These are phyloP conservation scores for Kwoniella sp. DNA, from an alignment of 768 basidiomycete genomes.

Conservation along the genomic window DNA sequence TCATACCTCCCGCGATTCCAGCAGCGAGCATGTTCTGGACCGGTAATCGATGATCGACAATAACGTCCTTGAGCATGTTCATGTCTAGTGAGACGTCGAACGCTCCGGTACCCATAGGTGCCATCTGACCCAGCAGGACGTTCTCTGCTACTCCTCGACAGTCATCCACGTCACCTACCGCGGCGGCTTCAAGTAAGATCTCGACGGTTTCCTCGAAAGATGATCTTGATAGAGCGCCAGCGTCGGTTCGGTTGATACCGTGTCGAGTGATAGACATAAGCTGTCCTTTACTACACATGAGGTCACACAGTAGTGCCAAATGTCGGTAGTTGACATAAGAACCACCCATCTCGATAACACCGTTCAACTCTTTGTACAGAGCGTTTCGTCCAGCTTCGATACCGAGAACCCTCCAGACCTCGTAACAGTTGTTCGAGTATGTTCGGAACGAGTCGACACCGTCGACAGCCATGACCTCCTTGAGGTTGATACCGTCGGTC, in stretches of 20 bases:
- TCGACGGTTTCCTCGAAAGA: conserved; percentile 99
- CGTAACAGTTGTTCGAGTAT: conserved; percentile 95
- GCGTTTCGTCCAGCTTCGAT: conserved; percentile 96
- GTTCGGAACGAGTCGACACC: conserved; percentile 92
- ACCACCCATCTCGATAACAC: conserved; percentile 98
- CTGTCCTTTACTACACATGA: conserved; percentile 93
- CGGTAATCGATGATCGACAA: conserved; percentile 85
- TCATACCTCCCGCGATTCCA: conserved; percentile 53
- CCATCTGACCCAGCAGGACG: conserved; percentile 97
- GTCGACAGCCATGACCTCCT: conserved; percentile 90
- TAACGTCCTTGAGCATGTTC: conserved; percentile 97
- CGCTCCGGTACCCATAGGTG: conserved; percentile 98
- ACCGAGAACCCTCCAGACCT: conserved; percentile 89
- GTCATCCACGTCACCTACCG: conserved; percentile 96
- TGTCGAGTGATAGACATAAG: conserved; percentile 99
- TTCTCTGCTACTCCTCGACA: conserved; percentile 99
- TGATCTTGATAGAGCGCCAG: conserved; percentile 97
- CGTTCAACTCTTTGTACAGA: conserved; percentile 87
- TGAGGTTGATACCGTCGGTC: conserved; percentile 94
- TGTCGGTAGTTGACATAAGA: conserved; percentile 99
- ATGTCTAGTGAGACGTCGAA: conserved; percentile 96
- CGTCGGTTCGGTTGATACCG: conserved; percentile 97
- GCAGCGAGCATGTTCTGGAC: conserved; percentile 53
- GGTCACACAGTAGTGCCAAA: conserved; percentile 90
- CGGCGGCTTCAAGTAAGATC: conserved; percentile 97